phyloP scores from a whole-genome alignment of 306 rosid genomes.

The Astragalus membranaceus region DNA sequence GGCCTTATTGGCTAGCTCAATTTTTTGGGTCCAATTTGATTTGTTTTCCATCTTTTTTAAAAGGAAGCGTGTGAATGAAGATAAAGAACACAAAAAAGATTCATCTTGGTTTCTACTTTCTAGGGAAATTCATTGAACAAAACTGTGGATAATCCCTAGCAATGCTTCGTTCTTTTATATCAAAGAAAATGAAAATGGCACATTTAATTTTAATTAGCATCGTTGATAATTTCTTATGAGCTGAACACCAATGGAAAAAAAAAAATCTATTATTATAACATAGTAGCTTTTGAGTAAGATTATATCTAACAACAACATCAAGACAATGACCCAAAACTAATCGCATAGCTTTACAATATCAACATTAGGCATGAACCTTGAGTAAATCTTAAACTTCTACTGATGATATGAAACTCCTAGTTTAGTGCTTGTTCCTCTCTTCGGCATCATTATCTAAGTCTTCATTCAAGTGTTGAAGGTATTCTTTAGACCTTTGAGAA shows the following conservation, averaged over 20 bases:
- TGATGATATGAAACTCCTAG: neutral
- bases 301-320: neutral
- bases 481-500: conserved; percentile 17
- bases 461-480: conserved; percentile 21
- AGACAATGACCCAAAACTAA: neutral
- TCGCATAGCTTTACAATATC: neutral
- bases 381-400: neutral
- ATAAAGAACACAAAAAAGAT: too few species aligned
- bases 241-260: neutral
- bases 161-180: neutral
- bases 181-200: neutral
- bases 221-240: neutral
- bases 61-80: too few species aligned
- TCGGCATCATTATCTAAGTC: conserved; percentile 15
- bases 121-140: neutral
- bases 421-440: conserved; percentile 22
- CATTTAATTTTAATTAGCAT: neutral
- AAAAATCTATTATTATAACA: neutral
- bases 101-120: too few species aligned
- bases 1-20: too few species aligned
- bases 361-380: neutral
- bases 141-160: neutral
- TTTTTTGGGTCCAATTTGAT: too few species aligned
- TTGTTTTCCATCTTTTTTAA: too few species aligned
- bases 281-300: too few species aligned